These are phyloP conservation scores for Endothia cerciana DNA, from an alignment of 2,329 filamentous ascomycete genomes.

Conservation along the genomic window DNA sequence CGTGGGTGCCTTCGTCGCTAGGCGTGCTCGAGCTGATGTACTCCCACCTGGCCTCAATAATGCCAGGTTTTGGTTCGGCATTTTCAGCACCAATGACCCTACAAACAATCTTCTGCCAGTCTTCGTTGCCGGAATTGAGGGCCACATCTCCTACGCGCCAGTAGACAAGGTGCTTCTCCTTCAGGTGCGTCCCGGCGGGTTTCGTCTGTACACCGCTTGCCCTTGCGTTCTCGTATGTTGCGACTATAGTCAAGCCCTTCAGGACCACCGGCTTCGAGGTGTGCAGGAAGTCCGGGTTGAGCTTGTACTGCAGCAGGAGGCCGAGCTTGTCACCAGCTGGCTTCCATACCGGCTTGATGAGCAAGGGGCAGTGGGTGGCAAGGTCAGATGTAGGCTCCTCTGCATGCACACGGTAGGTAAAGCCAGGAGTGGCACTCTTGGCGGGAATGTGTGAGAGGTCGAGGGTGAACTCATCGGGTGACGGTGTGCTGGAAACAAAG, in stretches of 20 bases:
- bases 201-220: conserved; percentile 75
- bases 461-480: conserved; percentile 78
- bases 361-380: conserved; percentile 68
- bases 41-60: conserved; percentile 85
- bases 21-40: conserved; percentile 39
- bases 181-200: conserved; percentile 76
- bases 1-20: conserved; percentile 47
- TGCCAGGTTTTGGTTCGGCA: conserved; percentile 71
- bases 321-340: conserved; percentile 83
- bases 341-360: conserved; percentile 80
- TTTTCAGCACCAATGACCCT: conserved; percentile 76
- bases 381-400: conserved; percentile 53
- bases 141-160: conserved; percentile 81
- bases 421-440: conserved; percentile 75
- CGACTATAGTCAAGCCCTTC: conserved; percentile 76
- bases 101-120: conserved; percentile 78
- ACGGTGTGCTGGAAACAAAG: conserved; percentile 73
- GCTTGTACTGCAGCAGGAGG: conserved; percentile 79
- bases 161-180: conserved; percentile 76
- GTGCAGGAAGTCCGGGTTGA: conserved; percentile 70
- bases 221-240: conserved; percentile 69
- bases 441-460: conserved; percentile 68
- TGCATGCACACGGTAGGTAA: conserved; percentile 88
- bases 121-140: conserved; percentile 52
- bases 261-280: conserved; percentile 47